These are phyloP conservation scores for Triticum urartu DNA, from an alignment of 176 grass and related monocot genomes.

Conservation along the genomic window DNA sequence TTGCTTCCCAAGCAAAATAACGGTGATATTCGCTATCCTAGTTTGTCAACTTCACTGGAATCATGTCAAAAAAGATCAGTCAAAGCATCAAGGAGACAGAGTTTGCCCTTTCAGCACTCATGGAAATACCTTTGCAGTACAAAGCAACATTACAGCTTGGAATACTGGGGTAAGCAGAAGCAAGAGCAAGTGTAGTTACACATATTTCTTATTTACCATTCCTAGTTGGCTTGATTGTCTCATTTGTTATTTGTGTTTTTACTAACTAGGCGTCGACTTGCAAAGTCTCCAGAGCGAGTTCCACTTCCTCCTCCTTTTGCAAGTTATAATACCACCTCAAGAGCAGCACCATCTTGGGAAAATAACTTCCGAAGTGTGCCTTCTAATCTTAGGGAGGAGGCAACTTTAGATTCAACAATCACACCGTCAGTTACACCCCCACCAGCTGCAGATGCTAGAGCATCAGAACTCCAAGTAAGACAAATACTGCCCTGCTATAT, in stretches of 20 bases:
- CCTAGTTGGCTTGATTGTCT: slow-evolving; percentile 6
- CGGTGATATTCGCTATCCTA: slow-evolving; percentile 25
- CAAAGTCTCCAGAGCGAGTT: slow-evolving; percentile 59
- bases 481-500: not conserved
- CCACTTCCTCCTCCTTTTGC: slow-evolving; percentile 75
- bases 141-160: slow-evolving; percentile 78
- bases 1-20: not conserved
- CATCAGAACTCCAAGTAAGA: slow-evolving; percentile 52
- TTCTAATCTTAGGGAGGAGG: slow-evolving; percentile 37
- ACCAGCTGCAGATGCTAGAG: slow-evolving; percentile 33
- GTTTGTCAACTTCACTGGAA: slow-evolving; percentile 87
- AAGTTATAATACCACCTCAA: slow-evolving; percentile 39
- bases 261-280: slow-evolving; percentile 44
- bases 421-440: slow-evolving; percentile 38
- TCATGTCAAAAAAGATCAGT: slow-evolving; percentile 72
- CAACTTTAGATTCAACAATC: slow-evolving; percentile 35
- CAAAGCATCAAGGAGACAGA: slow-evolving; percentile 70
- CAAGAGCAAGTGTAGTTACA: slow-evolving; percentile 19
- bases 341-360: slow-evolving; percentile 33
- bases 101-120: slow-evolving; percentile 83
- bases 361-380: slow-evolving; percentile 40
- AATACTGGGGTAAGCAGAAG: slow-evolving; percentile 69
- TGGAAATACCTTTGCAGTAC: slow-evolving; percentile 87
- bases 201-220: slow-evolving; percentile 23
- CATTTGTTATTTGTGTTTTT: slow-evolving; percentile 30